phyloP scores from a whole-genome alignment of 352 stramenopile genomes.

The Phytophthora sp. region DNA sequence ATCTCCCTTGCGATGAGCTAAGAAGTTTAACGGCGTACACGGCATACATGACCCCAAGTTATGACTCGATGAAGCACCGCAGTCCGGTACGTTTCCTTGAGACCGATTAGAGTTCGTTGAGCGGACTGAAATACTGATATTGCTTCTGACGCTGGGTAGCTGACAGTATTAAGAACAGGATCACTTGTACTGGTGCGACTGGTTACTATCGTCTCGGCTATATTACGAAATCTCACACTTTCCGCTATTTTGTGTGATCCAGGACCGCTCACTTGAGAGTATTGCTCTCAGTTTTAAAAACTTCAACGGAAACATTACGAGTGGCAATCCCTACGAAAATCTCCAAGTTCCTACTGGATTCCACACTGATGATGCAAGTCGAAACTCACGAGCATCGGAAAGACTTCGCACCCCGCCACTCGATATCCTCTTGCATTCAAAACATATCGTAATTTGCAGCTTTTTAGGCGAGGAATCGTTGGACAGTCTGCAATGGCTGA shows the following conservation, averaged over 20 bases:
- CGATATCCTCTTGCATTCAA: slow-evolving; percentile 61
- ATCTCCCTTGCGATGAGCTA: slow-evolving; percentile 44
- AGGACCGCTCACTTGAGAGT: slow-evolving; percentile 70
- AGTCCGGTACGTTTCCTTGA: slow-evolving; percentile 32
- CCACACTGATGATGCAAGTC: slow-evolving; percentile 18
- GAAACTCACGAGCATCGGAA: slow-evolving; percentile 23
- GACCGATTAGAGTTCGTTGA: not conserved
- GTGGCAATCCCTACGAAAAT: slow-evolving; percentile 56
- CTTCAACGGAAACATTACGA: slow-evolving; percentile 39
- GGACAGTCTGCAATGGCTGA: slow-evolving; percentile 77
- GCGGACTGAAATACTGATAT: not conserved
- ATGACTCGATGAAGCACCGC: slow-evolving; percentile 34
- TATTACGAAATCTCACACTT: slow-evolving; percentile 3
- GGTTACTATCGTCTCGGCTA: not conserved
- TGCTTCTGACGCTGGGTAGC: slow-evolving; percentile 28
- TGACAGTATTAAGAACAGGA: slow-evolving; percentile 40
- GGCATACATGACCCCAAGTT: slow-evolving; percentile 52
- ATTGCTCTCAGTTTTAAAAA: slow-evolving; percentile 56
- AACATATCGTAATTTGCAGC: slow-evolving; percentile 84
- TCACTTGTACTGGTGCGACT: slow-evolving; percentile 55
- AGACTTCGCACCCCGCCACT: slow-evolving; percentile 61
- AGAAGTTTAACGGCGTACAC: slow-evolving; percentile 61
- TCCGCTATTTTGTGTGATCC: not conserved
- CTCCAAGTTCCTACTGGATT: slow-evolving; percentile 35
- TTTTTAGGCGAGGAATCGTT: slow-evolving; percentile 84